Evolutionary conservation across 1,284 basidiomycete genomes (phyloP), one percentile per base, ranked within the genome.

Genomic region (Cutaneotrichosporon daszewskae): DNA sequence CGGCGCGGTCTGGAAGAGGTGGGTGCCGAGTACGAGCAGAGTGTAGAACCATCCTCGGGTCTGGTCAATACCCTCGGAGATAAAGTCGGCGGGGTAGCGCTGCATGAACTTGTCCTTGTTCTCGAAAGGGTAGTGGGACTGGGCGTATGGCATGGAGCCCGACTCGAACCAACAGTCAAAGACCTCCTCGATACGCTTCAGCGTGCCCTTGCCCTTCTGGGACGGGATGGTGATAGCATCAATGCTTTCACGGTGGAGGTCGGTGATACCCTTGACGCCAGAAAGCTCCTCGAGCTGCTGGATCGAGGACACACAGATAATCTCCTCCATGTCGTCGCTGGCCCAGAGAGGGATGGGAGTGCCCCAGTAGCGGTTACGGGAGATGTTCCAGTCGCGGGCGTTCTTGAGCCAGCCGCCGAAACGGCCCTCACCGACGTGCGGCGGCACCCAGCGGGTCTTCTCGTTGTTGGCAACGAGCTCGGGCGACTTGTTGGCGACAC

Each of bases 161-260:
- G 94, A 97, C 75, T 99, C 95, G 69, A 99, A 98, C 95, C 95
- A 99, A 69, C 95, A 99, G 70, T 99, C 95, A 69, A 99, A 98
- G 24, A 99, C 91, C 70, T 97, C 95, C 50, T 96, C 89, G 16
- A 97, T 79, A 47, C 94, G 83, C 69, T 80, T 87, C 32, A 99
- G 75, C 17, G 74, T 71, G n/a, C 94, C 95, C 64, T 92, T 95
- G 52, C 92, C 94, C 68, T 82, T 72, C 64, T 85, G 77, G 25
- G 91, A 96, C 5, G 94, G 95, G 60, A 98, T 97, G 45, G 88
- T 92, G 74, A 99, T 88, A 64, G 87, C 80, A 70, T 97, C 92
- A 59, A 98, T 91, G 65, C 82, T 88, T 55, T 98, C 91, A 46
- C 91, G 78, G 72, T 98, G 95, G 38, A 99, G 70, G 71, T 98